Conservation (phyloP, 2,329 filamentous ascomycete species). For the Microcyclosporella mali region DNA sequence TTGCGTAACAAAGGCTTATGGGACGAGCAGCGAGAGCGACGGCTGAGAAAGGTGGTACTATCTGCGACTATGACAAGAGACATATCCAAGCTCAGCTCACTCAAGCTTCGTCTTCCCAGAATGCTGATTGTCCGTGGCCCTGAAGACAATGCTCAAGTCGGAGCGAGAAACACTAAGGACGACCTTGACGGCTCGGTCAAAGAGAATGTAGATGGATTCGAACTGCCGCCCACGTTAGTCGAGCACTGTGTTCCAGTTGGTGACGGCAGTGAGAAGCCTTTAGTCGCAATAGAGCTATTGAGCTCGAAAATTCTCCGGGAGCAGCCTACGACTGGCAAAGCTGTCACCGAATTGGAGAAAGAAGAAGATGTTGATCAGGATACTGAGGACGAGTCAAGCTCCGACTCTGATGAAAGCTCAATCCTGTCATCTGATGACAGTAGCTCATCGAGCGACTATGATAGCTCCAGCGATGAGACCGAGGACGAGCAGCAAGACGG, state of each 20-base stretch:
- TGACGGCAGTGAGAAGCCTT: slow-evolving; percentile 55
- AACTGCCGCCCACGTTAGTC: slow-evolving; percentile 49
- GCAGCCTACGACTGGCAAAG: neutral
- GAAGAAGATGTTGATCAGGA: slow-evolving; percentile 1
- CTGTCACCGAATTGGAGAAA: neutral
- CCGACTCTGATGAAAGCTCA: slow-evolving; percentile 9
- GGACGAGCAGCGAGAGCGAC: slow-evolving; percentile 35
- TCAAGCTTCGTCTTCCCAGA: slow-evolving; percentile 67
- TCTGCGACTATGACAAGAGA: slow-evolving; percentile 91
- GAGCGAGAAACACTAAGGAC: slow-evolving; percentile 11
- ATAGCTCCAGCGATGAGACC: slow-evolving; percentile 12
- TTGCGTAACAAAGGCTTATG: slow-evolving; percentile 27
- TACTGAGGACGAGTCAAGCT: slow-evolving; percentile 14
- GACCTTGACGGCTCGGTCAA: slow-evolving; percentile 20
- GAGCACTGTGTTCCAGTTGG: slow-evolving; percentile 46
- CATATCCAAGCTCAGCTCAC: slow-evolving; percentile 66
- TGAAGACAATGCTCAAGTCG: slow-evolving; percentile 32
- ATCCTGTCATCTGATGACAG: slow-evolving; percentile 6
- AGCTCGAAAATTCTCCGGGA: slow-evolving; percentile 43
- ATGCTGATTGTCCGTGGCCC: slow-evolving; percentile 64
- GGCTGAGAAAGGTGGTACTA: slow-evolving; percentile 72
- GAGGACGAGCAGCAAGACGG: neutral
- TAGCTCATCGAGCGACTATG: slow-evolving; percentile 2
- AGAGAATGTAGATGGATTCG: slow-evolving; percentile 38
- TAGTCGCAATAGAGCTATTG: slow-evolving; percentile 77